Evolutionary conservation across 768 basidiomycete species (phyloP), one percentile per base, ranked within the genome.

Genomic region (Podaxis mareebaensis): DNA sequence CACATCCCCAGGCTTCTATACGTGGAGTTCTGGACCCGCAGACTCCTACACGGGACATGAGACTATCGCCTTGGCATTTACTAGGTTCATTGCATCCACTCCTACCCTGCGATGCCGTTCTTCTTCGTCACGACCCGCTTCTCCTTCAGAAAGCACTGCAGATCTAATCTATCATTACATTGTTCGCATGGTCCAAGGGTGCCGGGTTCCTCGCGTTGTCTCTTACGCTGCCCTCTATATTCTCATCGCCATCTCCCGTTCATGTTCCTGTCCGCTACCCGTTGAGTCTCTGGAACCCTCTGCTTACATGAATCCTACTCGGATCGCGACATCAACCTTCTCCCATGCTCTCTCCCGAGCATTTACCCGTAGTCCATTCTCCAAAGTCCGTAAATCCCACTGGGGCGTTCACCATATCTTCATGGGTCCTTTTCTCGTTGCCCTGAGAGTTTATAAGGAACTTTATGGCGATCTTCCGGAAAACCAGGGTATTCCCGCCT

Each of bases 141-240:
- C 33, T 33, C 33, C 33, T 33, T 2, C 33, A 33, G 33, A 33
- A 33, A 33, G 28, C 33, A 10, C 33, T 33, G 33, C 8, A 33
- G 8, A 33, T 33, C 33, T 1, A 1, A 33, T 33, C 17, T 30
- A 59, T 33, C 20, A 24, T 13, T 24, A 38, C 8, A 51, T 59
- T 15, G 58, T 46, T 22, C 46, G 26, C 10, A 24, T 49, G 2
- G 15, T 59, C 3, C 46, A 59, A 15, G 30, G 13, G 11, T 20
- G 46, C 46, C 33, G 20, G 36, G 58, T 59, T n/a, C 58, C 58
- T 20, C 2, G 22, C 24, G 38, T 59, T 8, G 58, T 59, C 2
- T 28, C 58, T 5, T 59, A 59, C 5, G n/a, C 36, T 20, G 58
- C 36, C 28, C 58, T 59, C n/a, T 59, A 59, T 30, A 44, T 51